Percentiles rank a stretch among this genome's conserved stretches.
phyloP scores from a whole-genome alignment of 1,139 yeast species.

The Zygoascus sp. region DNA sequence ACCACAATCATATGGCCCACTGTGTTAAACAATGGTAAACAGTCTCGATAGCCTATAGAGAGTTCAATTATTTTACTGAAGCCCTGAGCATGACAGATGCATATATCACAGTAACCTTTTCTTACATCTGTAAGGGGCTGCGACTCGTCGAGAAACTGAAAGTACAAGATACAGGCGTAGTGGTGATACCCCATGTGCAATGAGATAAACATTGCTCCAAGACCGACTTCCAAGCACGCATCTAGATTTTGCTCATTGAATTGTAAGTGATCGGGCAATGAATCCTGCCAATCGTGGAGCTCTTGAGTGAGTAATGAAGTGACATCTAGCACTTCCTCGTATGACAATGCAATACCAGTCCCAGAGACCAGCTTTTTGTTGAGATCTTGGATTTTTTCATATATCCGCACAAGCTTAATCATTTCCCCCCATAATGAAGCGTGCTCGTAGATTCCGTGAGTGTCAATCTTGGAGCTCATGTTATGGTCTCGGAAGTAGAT shows the following conservation, averaged over 20 bases:
- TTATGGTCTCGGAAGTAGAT: constrained; percentile 3
- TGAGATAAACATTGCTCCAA: constrained; percentile 10
- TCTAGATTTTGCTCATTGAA: constrained; percentile 7
- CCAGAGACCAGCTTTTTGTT: constrained; percentile 6
- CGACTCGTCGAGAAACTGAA: constrained; percentile 13
- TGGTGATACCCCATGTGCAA: constrained; percentile 13
- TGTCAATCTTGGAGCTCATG: background rate
- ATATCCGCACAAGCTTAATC: constrained; percentile 11
- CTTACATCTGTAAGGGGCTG: constrained; percentile 4
- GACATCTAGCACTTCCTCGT: constrained; percentile 2
- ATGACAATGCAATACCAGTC: background rate
- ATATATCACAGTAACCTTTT: constrained; percentile 3
- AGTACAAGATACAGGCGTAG: constrained; percentile 9
- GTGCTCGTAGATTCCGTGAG: background rate
- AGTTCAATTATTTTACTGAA: constrained; percentile 5
- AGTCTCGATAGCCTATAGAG: constrained; percentile 2
- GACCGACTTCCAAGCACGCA: constrained; percentile 3
- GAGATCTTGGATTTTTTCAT: constrained; percentile 10
- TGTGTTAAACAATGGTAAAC: constrained; percentile 10
- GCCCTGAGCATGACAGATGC: constrained; percentile 9
- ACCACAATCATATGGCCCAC: constrained; percentile 13
- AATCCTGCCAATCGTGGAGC: constrained; percentile 5
- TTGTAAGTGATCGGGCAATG: background rate
- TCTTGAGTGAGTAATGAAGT: background rate
- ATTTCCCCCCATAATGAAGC: constrained; percentile 12